These are phyloP conservation scores for Salix brachista DNA, from an alignment of 345 rosid genomes.

Conservation along the genomic window DNA sequence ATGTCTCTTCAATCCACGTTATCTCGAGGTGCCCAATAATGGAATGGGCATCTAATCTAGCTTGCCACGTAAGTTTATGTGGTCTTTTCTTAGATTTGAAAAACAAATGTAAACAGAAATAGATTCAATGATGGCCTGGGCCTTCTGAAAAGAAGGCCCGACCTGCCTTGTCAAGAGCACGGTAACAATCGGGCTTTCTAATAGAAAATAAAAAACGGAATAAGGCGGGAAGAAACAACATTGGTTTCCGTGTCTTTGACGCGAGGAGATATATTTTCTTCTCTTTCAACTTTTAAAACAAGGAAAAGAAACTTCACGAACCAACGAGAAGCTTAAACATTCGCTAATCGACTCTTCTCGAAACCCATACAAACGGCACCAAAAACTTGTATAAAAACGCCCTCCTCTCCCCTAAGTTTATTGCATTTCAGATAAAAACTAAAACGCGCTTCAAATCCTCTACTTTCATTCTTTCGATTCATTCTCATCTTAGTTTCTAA, in stretches of 20 bases:
- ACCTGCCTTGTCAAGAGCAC: background rate
- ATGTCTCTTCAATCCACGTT: no score
- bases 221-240: background rate
- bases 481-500: background rate
- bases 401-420: background rate
- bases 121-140: background rate
- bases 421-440: no score
- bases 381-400: background rate
- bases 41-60: no score
- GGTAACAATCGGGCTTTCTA: background rate
- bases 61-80: no score
- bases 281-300: background rate
- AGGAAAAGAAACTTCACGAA: background rate
- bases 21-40: no score
- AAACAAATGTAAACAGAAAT: no score
- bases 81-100: no score
- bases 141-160: background rate
- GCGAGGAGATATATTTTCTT: no score
- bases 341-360: background rate
- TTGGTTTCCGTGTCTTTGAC: background rate
- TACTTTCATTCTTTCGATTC: background rate
- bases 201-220: background rate
- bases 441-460: background rate
- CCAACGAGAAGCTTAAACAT: background rate
- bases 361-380: background rate